Conservation (phyloP, 225 moss, liverwort and hornwort genomes). For the Bryum argenteum region DNA sequence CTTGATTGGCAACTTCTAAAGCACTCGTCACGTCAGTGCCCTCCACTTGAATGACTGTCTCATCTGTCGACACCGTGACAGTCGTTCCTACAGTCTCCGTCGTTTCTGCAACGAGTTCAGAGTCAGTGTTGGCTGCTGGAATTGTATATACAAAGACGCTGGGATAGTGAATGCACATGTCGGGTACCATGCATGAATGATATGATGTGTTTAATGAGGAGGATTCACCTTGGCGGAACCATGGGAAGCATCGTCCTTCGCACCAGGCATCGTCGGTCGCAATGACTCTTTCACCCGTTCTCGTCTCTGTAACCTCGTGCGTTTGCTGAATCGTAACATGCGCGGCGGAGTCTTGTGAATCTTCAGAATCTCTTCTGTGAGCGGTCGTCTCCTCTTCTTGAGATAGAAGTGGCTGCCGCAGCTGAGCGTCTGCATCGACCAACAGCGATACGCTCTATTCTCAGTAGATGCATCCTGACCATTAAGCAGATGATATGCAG, state of each 20-base stretch:
- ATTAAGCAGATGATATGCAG: no score
- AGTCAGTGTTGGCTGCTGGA: neutral
- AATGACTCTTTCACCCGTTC: neutral
- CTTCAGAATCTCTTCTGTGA: constrained; percentile 16
- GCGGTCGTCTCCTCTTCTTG: constrained; percentile 10
- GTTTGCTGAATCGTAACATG: constrained; percentile 44
- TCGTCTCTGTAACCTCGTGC: constrained; percentile 31
- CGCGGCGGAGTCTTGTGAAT: constrained; percentile 34
- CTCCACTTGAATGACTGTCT: constrained; percentile 55
- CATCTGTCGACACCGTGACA: constrained; percentile 37
- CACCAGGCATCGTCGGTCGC: constrained; percentile 32
- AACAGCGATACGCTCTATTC: neutral
- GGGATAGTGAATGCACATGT: no score
- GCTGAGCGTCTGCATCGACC: constrained; percentile 34
- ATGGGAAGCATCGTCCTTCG: constrained; percentile 35
- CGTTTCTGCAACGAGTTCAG: constrained; percentile 4
- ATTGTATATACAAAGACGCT: no score
- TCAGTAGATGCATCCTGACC: no score
- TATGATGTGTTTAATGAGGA: neutral
- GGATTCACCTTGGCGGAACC: constrained; percentile 35
- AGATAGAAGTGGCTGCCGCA: constrained; percentile 51
- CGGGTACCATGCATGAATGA: no score
- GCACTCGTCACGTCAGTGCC: constrained; percentile 40
- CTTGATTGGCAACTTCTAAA: constrained; percentile 37
- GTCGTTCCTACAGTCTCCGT: constrained; percentile 24